Conservation (phyloP, 345 rosid species). For the Rhodamnia rubescens region DNA sequence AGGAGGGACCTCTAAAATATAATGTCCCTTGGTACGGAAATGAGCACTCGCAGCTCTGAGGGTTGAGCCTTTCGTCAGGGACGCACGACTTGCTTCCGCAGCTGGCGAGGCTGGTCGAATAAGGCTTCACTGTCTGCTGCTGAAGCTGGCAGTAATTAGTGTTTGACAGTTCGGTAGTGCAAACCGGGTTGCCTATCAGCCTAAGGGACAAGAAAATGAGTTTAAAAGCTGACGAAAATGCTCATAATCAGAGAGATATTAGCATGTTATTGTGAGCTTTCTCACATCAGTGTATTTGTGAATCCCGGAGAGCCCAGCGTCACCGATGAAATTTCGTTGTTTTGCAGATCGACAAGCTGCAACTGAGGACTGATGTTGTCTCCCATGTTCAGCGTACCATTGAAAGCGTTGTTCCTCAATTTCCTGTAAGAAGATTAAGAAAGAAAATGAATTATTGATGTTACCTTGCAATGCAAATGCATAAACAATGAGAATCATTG, state of each 20-base stretch:
- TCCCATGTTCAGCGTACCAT: slow-evolving; percentile 58
- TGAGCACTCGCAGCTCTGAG: slow-evolving; percentile 91
- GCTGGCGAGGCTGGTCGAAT: slow-evolving; percentile 71
- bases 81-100: slow-evolving; percentile 64
- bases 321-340: slow-evolving; percentile 58
- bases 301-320: slow-evolving; percentile 47
- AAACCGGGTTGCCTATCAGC: slow-evolving; percentile 79
- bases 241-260: neutral
- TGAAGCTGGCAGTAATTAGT: slow-evolving; percentile 72
- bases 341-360: slow-evolving; percentile 66
- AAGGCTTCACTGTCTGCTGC: slow-evolving; percentile 39
- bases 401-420: slow-evolving; percentile 58
- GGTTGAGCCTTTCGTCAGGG: slow-evolving; percentile 59
- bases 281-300: slow-evolving; percentile 53
- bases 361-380: slow-evolving; percentile 45
- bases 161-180: slow-evolving; percentile 50
- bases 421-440: slow-evolving; percentile 30
- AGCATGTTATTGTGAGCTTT: neutral
- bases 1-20: slow-evolving; percentile 66
- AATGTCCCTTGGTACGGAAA: slow-evolving; percentile 83
- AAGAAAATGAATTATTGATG: neutral
- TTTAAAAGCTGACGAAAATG: neutral
- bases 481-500: too few species aligned
- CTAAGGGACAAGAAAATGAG: slow-evolving; percentile 20
- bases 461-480: neutral